phyloP scores from a whole-genome alignment of 2,329 filamentous ascomycete species.

The Macroventuria anomochaeta region DNA sequence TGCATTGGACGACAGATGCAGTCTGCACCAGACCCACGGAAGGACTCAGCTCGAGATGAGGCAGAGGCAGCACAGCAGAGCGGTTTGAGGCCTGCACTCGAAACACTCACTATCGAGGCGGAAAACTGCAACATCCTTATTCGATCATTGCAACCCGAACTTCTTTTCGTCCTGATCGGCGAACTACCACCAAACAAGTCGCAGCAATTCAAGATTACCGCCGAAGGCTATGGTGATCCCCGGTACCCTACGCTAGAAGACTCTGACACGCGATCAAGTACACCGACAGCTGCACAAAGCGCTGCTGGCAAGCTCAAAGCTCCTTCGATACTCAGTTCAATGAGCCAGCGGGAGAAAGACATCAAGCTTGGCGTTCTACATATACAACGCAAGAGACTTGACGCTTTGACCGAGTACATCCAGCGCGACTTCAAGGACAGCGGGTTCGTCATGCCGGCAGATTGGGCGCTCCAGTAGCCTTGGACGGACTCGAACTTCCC shows the following conservation, averaged over 20 bases:
- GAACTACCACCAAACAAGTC: constrained; percentile 53
- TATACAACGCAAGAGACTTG: constrained; percentile 57
- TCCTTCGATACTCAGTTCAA: constrained; percentile 45
- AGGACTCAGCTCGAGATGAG: constrained; percentile 17
- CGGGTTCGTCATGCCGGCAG: constrained; percentile 58
- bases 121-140: constrained; percentile 55
- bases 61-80: constrained; percentile 13
- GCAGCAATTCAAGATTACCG: constrained; percentile 51
- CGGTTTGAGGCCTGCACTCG: constrained; percentile 38
- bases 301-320: constrained; percentile 26
- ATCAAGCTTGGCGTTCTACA: constrained; percentile 52
- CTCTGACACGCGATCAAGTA: constrained; percentile 7
- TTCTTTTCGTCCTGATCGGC: constrained; percentile 57
- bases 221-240: constrained; percentile 51
- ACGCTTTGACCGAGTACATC: constrained; percentile 54
- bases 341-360: constrained; percentile 48
- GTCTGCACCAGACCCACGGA: constrained; percentile 18
- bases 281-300: constrained; percentile 13
- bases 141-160: constrained; percentile 54
- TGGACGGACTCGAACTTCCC: constrained; percentile 1
- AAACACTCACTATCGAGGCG: constrained; percentile 56
- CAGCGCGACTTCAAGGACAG: constrained; percentile 53
- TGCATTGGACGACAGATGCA: constrained; percentile 27
- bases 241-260: constrained; percentile 44
- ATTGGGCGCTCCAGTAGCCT: constrained; percentile 43